Evolutionary conservation across 2,329 filamentous ascomycete species (phyloP).

Genomic region (Botrytis porri): DNA sequence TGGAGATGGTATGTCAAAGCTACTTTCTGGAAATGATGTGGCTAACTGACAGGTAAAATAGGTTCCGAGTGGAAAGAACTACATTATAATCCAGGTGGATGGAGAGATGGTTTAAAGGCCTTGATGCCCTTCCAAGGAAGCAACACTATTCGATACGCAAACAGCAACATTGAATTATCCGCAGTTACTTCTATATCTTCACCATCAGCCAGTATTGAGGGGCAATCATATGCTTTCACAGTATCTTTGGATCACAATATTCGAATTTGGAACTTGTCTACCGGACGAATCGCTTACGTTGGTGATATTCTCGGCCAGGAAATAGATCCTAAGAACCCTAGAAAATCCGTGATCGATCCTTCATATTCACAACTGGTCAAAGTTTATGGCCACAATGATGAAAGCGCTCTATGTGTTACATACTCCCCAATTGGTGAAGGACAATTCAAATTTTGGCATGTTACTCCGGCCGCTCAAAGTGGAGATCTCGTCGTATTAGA

Average conservation of each 20-base stretch:
- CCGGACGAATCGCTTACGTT: constrained; percentile 71
- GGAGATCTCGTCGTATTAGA: constrained; percentile 63
- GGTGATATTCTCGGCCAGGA: constrained; percentile 73
- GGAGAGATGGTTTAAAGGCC: constrained; percentile 64
- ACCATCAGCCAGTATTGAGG: constrained; percentile 46
- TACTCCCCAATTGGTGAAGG: constrained; percentile 86
- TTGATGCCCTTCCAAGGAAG: constrained; percentile 65
- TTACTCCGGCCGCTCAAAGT: constrained; percentile 59
- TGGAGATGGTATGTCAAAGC: constrained; percentile 45
- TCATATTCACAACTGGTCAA: constrained; percentile 74
- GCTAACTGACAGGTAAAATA: constrained; percentile 24
- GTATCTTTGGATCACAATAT: constrained; percentile 86
- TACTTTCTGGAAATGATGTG: background rate
- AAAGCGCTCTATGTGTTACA: constrained; percentile 63
- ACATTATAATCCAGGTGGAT: constrained; percentile 71
- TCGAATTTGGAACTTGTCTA: constrained; percentile 84
- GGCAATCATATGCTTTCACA: constrained; percentile 64
- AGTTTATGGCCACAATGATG: constrained; percentile 58
- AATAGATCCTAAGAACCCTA: constrained; percentile 62
- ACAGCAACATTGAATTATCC: constrained; percentile 62
- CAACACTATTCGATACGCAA: constrained; percentile 61
- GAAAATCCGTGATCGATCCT: constrained; percentile 76
- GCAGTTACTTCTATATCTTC: constrained; percentile 62
- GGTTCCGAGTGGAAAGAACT: constrained; percentile 62
- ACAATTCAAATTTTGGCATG: constrained; percentile 90